Evolutionary conservation across 306 rosid genomes (phyloP).

Genomic region (Dryas octopetala): DNA sequence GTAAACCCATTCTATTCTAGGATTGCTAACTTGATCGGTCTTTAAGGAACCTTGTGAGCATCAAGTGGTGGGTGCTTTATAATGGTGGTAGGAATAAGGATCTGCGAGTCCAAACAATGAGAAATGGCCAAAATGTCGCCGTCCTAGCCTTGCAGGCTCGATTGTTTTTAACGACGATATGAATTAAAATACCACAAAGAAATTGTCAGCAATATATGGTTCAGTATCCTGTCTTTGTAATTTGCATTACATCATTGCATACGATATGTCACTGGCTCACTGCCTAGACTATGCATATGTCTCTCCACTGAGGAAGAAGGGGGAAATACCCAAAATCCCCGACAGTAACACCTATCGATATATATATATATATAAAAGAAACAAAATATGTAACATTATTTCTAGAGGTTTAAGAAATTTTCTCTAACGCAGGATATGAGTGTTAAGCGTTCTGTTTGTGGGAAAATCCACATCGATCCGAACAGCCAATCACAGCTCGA

Average conservation of each 20-base stretch:
- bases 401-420: too few relatives aligned
- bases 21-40: conserved; percentile 1
- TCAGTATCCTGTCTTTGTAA: background rate
- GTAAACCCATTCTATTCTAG: background rate
- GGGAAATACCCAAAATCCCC: too few relatives aligned
- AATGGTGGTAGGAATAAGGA: background rate
- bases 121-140: conserved; percentile 7
- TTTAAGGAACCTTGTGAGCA: conserved; percentile 11
- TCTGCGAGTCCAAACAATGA: background rate
- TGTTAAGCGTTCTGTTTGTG: too few relatives aligned
- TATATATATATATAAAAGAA: too few relatives aligned
- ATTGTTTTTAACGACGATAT: conserved; percentile 14
- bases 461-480: too few relatives aligned
- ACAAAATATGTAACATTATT: too few relatives aligned
- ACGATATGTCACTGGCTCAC: background rate
- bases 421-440: too few relatives aligned
- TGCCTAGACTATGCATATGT: too few relatives aligned
- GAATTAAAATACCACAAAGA: background rate
- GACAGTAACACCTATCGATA: too few relatives aligned
- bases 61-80: conserved; percentile 5
- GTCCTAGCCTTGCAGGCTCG: conserved; percentile 10
- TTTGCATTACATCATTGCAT: conserved; percentile 1
- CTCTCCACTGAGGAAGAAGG: too few relatives aligned
- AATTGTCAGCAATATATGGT: background rate
- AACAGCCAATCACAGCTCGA: too few relatives aligned